phyloP scores from a whole-genome alignment of 148 eudicot genomes.

The Polygonum aviculare region DNA sequence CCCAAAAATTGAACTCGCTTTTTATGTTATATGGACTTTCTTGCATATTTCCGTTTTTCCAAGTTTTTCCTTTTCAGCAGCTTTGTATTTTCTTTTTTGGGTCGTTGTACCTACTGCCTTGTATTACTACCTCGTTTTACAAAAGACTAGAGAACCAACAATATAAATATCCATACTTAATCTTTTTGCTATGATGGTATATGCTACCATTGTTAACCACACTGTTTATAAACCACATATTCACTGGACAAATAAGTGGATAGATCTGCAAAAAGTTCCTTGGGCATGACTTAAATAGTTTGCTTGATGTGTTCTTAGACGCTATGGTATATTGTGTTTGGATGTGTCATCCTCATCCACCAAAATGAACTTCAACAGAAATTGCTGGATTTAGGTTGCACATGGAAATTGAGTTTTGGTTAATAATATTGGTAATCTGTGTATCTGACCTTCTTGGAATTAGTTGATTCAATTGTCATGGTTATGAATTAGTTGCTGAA shows the following conservation, averaged over 20 bases:
- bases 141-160: not conserved
- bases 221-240: not conserved
- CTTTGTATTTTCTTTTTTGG: not conserved
- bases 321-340: not conserved
- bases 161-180: not conserved
- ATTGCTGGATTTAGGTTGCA: not conserved
- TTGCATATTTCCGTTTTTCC: not conserved
- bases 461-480: not conserved
- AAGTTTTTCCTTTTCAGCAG: not conserved
- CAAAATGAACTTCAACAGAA: not conserved
- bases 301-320: not conserved
- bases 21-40: not conserved
- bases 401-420: not conserved
- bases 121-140: not conserved
- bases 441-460: not conserved
- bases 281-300: not conserved
- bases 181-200: not conserved
- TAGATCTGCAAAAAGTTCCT: not conserved
- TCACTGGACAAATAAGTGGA: not conserved
- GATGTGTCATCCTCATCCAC: not conserved
- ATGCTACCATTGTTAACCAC: not conserved
- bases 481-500: too few species aligned
- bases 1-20: not conserved
- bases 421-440: not conserved
- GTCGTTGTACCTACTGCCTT: not conserved